These are phyloP conservation scores for Trichothecium sympodiale DNA, from an alignment of 2,329 filamentous ascomycete species.

Conservation along the genomic window DNA sequence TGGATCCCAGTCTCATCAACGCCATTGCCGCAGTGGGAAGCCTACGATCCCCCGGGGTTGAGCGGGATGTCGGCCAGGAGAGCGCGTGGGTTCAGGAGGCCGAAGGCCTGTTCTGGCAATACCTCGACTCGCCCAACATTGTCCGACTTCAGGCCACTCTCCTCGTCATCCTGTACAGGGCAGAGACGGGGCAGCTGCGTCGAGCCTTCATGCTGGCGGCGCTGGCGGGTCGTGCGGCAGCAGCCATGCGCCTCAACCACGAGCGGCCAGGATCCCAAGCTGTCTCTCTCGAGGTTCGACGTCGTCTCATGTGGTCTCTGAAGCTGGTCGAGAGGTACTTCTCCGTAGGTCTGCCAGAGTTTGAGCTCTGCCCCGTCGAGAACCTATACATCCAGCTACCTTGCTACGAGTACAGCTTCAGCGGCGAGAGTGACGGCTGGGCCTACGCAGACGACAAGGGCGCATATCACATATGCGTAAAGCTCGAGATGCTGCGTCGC, in stretches of 20 bases:
- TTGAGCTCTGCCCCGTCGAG: constrained; percentile 26
- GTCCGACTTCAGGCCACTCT: constrained; percentile 4
- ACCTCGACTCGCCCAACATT: constrained; percentile 4
- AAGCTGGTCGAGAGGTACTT: constrained; percentile 28
- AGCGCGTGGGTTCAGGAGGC: constrained; percentile 4
- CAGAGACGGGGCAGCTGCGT: constrained; percentile 3
- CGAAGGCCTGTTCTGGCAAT: constrained; percentile 3
- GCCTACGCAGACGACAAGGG: constrained; percentile 6
- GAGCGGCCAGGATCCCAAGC: constrained; percentile 21
- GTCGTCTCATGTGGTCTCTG: constrained; percentile 27
- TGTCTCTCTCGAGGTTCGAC: constrained; percentile 24
- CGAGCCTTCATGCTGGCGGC: constrained; percentile 22
- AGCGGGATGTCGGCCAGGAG: background rate
- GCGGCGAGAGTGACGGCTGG: constrained; percentile 2
- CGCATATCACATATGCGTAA: constrained; percentile 10
- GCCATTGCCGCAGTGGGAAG: constrained; percentile 3
- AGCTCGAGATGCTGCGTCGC: constrained; percentile 12
- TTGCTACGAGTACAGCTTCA: constrained; percentile 17
- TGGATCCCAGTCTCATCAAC: constrained; percentile 2
- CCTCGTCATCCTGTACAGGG: constrained; percentile 3
- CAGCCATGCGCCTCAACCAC: constrained; percentile 27
- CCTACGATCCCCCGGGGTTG: constrained; percentile 2
- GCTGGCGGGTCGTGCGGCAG: constrained; percentile 22
- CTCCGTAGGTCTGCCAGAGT: constrained; percentile 28
- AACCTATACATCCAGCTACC: constrained; percentile 21